A percentile compares a stretch with the other conserved stretches of the same genome.
Conservation (phyloP, 495 filamentous ascomycete genomes). For the Aspergillus sparsus region DNA sequence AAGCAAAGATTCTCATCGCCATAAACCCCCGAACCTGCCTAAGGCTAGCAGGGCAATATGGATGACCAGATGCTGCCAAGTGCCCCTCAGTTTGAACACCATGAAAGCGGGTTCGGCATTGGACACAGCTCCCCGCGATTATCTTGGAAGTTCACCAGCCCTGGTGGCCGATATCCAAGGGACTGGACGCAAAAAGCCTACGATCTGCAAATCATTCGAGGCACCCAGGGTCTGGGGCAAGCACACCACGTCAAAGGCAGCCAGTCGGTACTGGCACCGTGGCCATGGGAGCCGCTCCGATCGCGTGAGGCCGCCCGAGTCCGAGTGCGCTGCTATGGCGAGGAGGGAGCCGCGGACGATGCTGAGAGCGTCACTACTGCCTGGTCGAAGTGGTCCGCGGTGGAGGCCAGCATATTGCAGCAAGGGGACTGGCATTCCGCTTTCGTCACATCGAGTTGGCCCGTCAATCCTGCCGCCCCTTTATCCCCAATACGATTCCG, state of each 20-base stretch:
- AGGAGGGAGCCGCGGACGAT: neutral
- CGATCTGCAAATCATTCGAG: neutral
- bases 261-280: neutral
- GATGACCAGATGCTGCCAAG: neutral
- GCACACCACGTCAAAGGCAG: neutral
- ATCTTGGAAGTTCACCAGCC: neutral
- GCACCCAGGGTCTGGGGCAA: neutral
- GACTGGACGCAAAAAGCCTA: slow-evolving; percentile 1
- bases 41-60: neutral
- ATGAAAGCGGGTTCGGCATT: slow-evolving; percentile 1
- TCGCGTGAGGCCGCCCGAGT: slow-evolving; percentile 1
- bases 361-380: neutral
- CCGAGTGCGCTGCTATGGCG: neutral
- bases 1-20: neutral
- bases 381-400: neutral
- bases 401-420: neutral
- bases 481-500: neutral
- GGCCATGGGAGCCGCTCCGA: neutral
- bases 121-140: neutral
- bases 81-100: neutral
- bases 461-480: neutral
- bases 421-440: neutral
- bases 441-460: neutral
- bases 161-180: neutral
- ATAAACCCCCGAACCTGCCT: neutral